Evolutionary conservation across 169 alveolate genomes (phyloP), one percentile per base, ranked within the genome.

Genomic region (Plasmodium inui): DNA sequence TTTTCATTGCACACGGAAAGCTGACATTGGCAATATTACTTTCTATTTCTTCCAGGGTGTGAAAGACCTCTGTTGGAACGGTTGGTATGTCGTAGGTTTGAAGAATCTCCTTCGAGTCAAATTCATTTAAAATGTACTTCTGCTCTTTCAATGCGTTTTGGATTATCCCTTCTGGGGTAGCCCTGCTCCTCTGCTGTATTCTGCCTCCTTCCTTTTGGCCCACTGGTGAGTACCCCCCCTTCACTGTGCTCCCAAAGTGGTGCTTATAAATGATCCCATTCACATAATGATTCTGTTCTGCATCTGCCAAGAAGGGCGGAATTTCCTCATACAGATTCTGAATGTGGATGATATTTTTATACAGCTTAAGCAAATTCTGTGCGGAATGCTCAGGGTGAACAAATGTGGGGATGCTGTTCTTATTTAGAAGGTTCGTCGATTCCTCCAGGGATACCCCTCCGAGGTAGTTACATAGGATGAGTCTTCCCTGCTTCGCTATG

Each of bases 361-460:
- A 26, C 37, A 57, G 22, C 82, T 82, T 93, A 76, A 83, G 12
- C 46, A 81, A 50, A 44, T 89, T 92, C 50, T 83, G 91, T 74
- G 95, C 85, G 9, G 96, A 86, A 81, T 93, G 95, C 37, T 95
- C 96, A 0, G 98, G 98, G 50, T 92, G 92, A 28, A 94, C 95
- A 50, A 92, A 96, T 41, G 95, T 93, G 8, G 97, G 97, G 50
- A 97, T 90, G 74, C 94, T 94, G 30, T 94, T 94, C 30, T 85
- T 82, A 78, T 95, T 92, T 57, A 97, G 71, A 39, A 96, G 57
- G 57, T 95, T 94, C 17, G 95, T 81, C 4, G 97, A 96, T 8
- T 57, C 83, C 57, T 92, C 96, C 22, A 97, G 96, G 26, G 95
- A 96, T 32, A 84, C 81, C 10, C 97, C 98, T 30, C 98, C 98